Conservation (phyloP, 1,284 basidiomycete species). For the Ustilago shanxiensis region DNA sequence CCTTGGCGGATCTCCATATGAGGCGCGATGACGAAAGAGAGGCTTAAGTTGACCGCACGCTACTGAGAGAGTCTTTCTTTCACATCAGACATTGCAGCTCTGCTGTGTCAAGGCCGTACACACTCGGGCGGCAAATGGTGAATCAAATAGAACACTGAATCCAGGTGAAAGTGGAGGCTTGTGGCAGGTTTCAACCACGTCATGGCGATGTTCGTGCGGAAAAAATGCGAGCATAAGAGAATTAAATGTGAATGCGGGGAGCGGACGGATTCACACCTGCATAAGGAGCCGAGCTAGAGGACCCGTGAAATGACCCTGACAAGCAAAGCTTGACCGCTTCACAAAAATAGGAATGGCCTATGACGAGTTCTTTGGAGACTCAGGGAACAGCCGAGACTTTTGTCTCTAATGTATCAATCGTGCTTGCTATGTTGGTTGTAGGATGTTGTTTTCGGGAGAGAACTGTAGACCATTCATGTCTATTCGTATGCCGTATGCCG, state of each 20-base stretch:
- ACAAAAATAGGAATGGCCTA: constrained; percentile 4
- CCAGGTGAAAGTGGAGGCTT: constrained; percentile 17
- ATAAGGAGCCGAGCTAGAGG: constrained; percentile 9
- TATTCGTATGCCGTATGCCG: not conserved
- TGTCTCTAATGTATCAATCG: too few species aligned
- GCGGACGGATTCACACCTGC: constrained; percentile 20
- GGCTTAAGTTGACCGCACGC: not conserved
- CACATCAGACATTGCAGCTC: not conserved
- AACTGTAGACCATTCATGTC: too few species aligned
- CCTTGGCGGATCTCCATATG: not conserved
- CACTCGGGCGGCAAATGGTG: too few species aligned
- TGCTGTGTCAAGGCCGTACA: not conserved
- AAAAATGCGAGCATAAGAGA: not conserved
- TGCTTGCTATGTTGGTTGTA: too few species aligned
- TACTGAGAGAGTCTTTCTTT: not conserved
- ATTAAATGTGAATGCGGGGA: constrained; percentile 14
- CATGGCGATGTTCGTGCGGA: constrained; percentile 5
- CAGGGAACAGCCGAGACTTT: not conserved
- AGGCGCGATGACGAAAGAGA: not conserved
- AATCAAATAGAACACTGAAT: too few species aligned
- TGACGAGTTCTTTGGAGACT: constrained; percentile 4
- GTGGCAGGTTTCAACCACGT: constrained; percentile 1
- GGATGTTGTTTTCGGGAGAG: too few species aligned
- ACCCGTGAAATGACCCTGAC: constrained; percentile 13
- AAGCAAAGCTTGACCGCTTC: not conserved